These are phyloP conservation scores for Jamesozyma gamospora DNA, from an alignment of 805 yeast species.

Conservation along the genomic window DNA sequence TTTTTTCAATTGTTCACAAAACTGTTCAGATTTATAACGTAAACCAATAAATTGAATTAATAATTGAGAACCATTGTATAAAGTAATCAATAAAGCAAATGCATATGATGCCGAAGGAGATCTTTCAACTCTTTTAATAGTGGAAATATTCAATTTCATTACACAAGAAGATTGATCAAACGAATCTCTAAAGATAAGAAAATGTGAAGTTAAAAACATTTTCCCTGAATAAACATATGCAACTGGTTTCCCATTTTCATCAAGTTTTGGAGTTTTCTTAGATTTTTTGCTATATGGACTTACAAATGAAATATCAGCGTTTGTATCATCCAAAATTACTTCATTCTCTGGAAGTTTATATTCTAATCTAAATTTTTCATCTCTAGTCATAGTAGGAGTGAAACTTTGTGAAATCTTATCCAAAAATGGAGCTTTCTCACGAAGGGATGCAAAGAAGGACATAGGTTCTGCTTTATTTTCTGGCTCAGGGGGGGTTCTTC, in stretches of 20 bases:
- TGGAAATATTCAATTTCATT: conserved; percentile 61
- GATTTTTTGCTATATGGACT: conserved; percentile 16
- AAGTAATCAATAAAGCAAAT: conserved; percentile 63
- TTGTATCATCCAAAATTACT: conserved; percentile 49
- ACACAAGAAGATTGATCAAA: conserved; percentile 60
- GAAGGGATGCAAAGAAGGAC: conserved; percentile 39
- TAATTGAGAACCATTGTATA: conserved; percentile 55
- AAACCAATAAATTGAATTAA: conserved; percentile 70
- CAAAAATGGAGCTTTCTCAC: conserved; percentile 39
- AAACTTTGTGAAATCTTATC: conserved; percentile 30
- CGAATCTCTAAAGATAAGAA: conserved; percentile 61
- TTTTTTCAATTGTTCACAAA: conserved; percentile 58
- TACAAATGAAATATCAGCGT: conserved; percentile 48
- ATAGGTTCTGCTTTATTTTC: conserved; percentile 15
- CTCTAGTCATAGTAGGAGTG: conserved; percentile 42
- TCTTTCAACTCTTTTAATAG: conserved; percentile 78
- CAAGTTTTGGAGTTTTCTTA: conserved; percentile 2
- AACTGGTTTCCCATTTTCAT: conserved; percentile 10
- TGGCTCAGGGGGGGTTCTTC: too few species aligned
- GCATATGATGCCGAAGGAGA: conserved; percentile 66
- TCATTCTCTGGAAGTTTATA: conserved; percentile 68
- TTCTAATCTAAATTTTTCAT: conserved; percentile 58
- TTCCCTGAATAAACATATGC: conserved; percentile 46
- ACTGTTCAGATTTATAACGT: conserved; percentile 67
- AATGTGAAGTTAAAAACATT: conserved; percentile 66